A percentile compares a stretch with the other conserved stretches of the same genome.
These are phyloP conservation scores for Solanum infundibuliforme DNA, from an alignment of 257 asterid genomes.

Conservation along the genomic window DNA sequence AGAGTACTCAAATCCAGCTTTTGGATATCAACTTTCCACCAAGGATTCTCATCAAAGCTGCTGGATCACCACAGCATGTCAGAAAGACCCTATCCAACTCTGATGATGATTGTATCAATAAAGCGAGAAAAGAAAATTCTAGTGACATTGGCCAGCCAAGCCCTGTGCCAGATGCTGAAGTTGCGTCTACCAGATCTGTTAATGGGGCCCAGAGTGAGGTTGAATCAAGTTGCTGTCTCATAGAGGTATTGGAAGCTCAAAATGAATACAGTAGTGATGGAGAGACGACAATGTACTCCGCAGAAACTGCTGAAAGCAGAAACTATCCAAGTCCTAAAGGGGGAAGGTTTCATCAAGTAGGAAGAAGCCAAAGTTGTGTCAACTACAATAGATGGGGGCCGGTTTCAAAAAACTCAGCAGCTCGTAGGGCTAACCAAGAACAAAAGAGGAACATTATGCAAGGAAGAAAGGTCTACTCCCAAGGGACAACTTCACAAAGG, in stretches of 20 bases:
- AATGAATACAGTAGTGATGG: constrained; percentile 85
- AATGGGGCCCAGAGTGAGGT: constrained; percentile 61
- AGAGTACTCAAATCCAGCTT: constrained; percentile 54
- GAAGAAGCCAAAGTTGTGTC: constrained; percentile 93
- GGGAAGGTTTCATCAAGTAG: constrained; percentile 49
- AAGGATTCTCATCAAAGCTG: constrained; percentile 27
- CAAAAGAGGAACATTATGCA: constrained; percentile 53
- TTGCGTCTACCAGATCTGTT: constrained; percentile 67
- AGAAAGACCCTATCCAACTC: constrained; percentile 22
- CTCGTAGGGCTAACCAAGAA: constrained; percentile 50
- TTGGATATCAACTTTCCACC: constrained; percentile 91
- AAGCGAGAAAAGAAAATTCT: constrained; percentile 16
- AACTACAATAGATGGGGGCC: constrained; percentile 77
- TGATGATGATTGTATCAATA: constrained; percentile 30
- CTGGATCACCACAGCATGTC: constrained; percentile 28
- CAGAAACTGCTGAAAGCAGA: constrained; percentile 96
- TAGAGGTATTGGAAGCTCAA: constrained; percentile 26
- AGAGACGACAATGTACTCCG: constrained; percentile 97
- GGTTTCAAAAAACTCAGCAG: constrained; percentile 38
- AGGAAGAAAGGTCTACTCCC: constrained; percentile 75
- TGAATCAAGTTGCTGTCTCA: constrained; percentile 54
- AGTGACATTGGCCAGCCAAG: constrained; percentile 19
- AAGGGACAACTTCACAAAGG: constrained; percentile 73
- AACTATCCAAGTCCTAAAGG: constrained; percentile 69
- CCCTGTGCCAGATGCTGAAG: constrained; percentile 42